Conservation (phyloP, 305 asterid genomes). For the Petunia hybrid region DNA sequence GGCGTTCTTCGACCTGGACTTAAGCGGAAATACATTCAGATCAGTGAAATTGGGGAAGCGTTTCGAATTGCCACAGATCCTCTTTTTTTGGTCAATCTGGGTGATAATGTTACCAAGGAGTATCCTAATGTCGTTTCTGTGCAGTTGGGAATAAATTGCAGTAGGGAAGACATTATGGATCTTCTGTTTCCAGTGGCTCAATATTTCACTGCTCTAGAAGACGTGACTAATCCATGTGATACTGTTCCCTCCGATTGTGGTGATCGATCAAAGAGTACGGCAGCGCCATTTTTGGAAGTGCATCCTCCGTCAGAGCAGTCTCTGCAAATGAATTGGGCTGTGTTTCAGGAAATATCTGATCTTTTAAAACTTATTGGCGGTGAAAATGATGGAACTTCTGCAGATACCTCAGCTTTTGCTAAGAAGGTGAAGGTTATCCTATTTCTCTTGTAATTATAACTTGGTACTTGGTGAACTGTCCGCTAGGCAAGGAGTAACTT, state of each 20-base stretch:
- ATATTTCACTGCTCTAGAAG: neutral
- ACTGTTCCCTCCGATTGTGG: constrained; percentile 27
- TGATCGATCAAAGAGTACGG: constrained; percentile 1
- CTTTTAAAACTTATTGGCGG: constrained; percentile 13
- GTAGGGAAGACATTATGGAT: constrained; percentile 44
- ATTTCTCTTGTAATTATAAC: constrained; percentile 19
- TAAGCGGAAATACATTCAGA: constrained; percentile 23
- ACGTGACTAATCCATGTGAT: neutral
- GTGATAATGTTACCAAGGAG: neutral
- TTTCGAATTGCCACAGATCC: constrained; percentile 57
- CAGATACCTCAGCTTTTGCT: constrained; percentile 16
- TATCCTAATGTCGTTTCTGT: constrained; percentile 49
- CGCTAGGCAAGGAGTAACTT: neutral
- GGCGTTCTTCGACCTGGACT: constrained; percentile 40
- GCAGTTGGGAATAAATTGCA: constrained; percentile 38
- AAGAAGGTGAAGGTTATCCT: constrained; percentile 48
- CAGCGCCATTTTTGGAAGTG: neutral
- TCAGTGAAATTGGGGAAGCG: constrained; percentile 50
- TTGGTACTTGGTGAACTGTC: neutral
- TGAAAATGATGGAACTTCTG: constrained; percentile 12
- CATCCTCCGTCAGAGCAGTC: neutral
- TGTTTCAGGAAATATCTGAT: constrained; percentile 41
- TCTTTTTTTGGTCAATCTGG: constrained; percentile 46
- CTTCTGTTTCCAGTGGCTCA: constrained; percentile 42
- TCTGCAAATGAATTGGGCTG: constrained; percentile 43